Percentiles rank a stretch among this genome's conserved stretches.
These are phyloP conservation scores for Clavispora santaluciae DNA, from an alignment of 805 yeast genomes.

Conservation along the genomic window DNA sequence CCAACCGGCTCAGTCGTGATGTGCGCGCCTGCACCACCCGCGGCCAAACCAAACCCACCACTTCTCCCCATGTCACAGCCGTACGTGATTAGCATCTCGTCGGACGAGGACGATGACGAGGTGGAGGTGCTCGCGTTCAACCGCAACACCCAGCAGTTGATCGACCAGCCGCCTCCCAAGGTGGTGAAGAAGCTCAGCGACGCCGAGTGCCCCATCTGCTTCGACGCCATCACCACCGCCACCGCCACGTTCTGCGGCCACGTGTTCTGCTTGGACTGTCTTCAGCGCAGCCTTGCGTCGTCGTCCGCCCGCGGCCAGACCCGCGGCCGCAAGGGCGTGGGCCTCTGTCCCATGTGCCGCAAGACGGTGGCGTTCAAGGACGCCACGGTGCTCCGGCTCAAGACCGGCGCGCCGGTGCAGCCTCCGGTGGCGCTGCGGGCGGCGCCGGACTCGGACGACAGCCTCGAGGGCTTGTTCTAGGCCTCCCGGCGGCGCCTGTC, in stretches of 20 bases:
- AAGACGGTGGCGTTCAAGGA: slow-evolving; percentile 36
- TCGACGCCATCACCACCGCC: slow-evolving; percentile 36
- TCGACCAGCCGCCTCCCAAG: slow-evolving; percentile 21
- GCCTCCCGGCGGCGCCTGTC: no score
- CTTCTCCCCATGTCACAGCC: slow-evolving; percentile 5
- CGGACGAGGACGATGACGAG: slow-evolving; percentile 25
- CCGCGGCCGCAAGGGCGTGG: slow-evolving; percentile 32
- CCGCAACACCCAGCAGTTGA: slow-evolving; percentile 30
- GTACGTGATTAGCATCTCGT: slow-evolving; percentile 12
- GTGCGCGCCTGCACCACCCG: no score
- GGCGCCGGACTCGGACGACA: slow-evolving; percentile 2
- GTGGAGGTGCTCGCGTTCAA: slow-evolving; percentile 35
- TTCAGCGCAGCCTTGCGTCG: slow-evolving; percentile 35
- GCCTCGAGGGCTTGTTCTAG: slow-evolving; percentile 1
- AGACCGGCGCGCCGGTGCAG: slow-evolving; percentile 8
- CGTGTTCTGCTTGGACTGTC: slow-evolving; percentile 39
- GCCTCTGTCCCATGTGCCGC: slow-evolving; percentile 42
- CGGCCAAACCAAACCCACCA: neutral
- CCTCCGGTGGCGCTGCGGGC: slow-evolving; percentile 9
- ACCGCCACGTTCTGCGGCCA: slow-evolving; percentile 42
- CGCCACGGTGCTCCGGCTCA: slow-evolving; percentile 18
- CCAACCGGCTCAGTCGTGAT: no score
- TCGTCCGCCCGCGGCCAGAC: slow-evolving; percentile 41
- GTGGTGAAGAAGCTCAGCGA: slow-evolving; percentile 29
- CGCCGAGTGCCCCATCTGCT: slow-evolving; percentile 41